Percentiles rank a stretch among this genome's conserved stretches.
These are phyloP conservation scores for Plasmodium yoelii DNA, from an alignment of 169 alveolate species.

Conservation along the genomic window DNA sequence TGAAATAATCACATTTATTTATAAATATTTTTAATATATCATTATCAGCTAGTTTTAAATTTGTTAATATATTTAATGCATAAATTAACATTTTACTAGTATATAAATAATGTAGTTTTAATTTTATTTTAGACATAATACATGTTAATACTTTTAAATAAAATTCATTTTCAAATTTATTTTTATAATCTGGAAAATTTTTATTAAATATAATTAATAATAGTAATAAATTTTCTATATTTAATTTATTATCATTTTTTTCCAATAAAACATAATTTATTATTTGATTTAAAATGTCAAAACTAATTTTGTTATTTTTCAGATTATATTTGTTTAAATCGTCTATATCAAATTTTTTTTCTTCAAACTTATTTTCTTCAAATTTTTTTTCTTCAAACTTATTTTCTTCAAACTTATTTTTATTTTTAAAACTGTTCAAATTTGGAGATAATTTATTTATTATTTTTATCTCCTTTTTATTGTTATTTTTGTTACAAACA, in stretches of 20 bases:
- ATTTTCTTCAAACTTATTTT: background rate
- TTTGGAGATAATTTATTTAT: too few relatives aligned
- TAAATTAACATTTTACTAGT: constrained; percentile 67
- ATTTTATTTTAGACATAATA: constrained; percentile 15
- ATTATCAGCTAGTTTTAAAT: constrained; percentile 49
- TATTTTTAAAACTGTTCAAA: too few relatives aligned
- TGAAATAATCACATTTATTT: constrained; percentile 36
- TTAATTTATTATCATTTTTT: constrained; percentile 8
- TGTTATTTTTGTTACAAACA: too few relatives aligned
- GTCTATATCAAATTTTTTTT: constrained; percentile 8
- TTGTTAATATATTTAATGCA: constrained; percentile 38
- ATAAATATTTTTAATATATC: constrained; percentile 11
- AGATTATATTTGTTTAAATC: constrained; percentile 12
- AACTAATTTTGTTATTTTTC: constrained; percentile 15
- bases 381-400: constrained; percentile 3
- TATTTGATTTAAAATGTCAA: constrained; percentile 37
- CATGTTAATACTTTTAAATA: constrained; percentile 2
- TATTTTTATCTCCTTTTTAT: too few relatives aligned
- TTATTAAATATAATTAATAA: constrained; percentile 36
- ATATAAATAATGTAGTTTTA: constrained; percentile 58
- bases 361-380: background rate
- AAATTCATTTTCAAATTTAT: background rate
- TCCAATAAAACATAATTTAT: background rate
- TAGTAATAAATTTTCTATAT: constrained; percentile 38
- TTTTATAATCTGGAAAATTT: constrained; percentile 19